Conservation (phyloP, 192 early-diverging fungal genomes). For the Cladochytrium replicatum region DNA sequence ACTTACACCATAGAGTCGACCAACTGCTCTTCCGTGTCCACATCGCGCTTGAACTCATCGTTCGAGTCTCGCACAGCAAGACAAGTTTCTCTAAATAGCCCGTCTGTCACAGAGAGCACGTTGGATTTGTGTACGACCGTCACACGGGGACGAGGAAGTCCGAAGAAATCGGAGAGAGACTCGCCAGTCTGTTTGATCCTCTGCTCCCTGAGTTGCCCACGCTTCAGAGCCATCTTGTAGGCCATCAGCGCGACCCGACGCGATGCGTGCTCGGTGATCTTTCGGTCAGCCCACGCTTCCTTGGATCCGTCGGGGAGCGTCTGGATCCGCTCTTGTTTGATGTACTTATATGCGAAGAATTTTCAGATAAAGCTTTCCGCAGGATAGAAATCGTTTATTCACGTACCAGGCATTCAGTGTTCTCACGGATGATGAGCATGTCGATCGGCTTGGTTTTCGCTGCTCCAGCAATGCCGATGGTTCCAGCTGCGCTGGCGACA, state of each 20-base stretch:
- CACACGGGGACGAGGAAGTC: conserved; percentile 48
- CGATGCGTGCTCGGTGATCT: conserved; percentile 83
- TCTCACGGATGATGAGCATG: conserved; percentile 96
- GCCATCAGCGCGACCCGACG: conserved; percentile 81
- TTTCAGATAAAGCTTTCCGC: background rate
- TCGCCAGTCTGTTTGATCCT: background rate
- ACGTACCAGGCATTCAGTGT: conserved; percentile 90
- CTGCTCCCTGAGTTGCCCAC: conserved; percentile 33
- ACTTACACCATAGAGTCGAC: conserved; percentile 96
- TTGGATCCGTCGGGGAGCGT: conserved; percentile 51
- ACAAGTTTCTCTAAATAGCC: conserved; percentile 86
- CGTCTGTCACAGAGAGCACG: conserved; percentile 87
- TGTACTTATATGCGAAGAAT: too few relatives aligned
- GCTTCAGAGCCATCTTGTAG: conserved; percentile 81
- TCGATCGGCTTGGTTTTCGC: conserved; percentile 56
- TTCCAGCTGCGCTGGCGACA: conserved; percentile 57
- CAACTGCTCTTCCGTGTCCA: conserved; percentile 90
- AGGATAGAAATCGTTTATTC: background rate
- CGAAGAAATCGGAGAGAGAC: background rate
- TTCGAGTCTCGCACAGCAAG: conserved; percentile 58
- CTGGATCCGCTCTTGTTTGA: conserved; percentile 67
- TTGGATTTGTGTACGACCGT: conserved; percentile 98
- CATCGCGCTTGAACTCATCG: conserved; percentile 39
- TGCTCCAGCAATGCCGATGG: conserved; percentile 8
- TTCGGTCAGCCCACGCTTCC: conserved; percentile 77